Base-by-base conservation (phyloP, 805 yeast species). In the Suhomyces tanzawaensis region DNA sequence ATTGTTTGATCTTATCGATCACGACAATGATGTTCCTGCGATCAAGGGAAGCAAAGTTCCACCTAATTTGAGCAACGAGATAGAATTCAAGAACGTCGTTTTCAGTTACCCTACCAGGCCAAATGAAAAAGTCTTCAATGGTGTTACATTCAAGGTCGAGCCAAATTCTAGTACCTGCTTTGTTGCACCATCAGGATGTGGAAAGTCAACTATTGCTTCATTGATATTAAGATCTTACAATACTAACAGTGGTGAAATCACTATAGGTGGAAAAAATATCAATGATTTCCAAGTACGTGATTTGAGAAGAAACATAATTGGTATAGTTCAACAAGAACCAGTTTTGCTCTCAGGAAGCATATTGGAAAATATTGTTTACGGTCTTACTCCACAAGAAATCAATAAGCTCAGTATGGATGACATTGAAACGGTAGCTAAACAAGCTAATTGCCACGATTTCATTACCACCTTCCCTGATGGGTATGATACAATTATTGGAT, bases 311-410 rank as follows among this genome's bases (percentile, higher is more conserved):
- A 58, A 68, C 22, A 46, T 67, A 4, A 72, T 83, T 39, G 80
- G 82, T 1, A 64, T 78, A 25, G 84, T 78, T 9, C 82, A 77
- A 53, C 84, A 78, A 53, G 84, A 78, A 46, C 83, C 84, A 2
- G 69, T 75, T 26, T 62, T 78, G 23, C 68, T 77, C 37, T 67
- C 77, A 3, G 84, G 83, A 3, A 67, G 76, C 3, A 69, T 78
- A 16, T 52, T 73, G 23, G 82, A 79, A 45, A 78, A 78, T 46
- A 72, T 78, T 28, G 62, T 71, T n/a, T 69, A 76, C 41, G 83
- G 84, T 6, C 55, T 68, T 37, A 67, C 72, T 1, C 58, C 66
- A 1, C 39, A 49, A 15, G 60, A 67, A 39, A 55, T 66, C 26
- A 62, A 47, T n/a, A 34, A 48, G 12, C 52, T 66, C 29, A 53